Percentiles rank a stretch among this genome's conserved stretches.
These are phyloP conservation scores for Lactifluus hygrophoroides DNA, from an alignment of 768 basidiomycete genomes.

Conservation along the genomic window DNA sequence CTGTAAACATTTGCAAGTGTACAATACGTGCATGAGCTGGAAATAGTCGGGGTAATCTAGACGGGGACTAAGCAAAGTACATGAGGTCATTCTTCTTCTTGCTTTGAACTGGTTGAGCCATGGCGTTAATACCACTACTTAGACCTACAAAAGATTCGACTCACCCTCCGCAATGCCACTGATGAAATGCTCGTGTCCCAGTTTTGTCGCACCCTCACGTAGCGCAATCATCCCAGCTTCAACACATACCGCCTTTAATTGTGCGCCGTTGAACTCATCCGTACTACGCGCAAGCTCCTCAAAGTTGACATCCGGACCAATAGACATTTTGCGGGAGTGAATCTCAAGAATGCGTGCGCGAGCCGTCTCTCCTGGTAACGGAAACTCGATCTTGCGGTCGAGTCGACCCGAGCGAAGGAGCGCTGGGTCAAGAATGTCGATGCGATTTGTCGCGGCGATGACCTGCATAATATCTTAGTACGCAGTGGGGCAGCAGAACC, in stretches of 20 bases:
- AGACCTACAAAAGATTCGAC: conserved; percentile 20
- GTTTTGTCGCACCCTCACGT: conserved; percentile 80
- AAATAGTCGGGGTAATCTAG: conserved; percentile 6
- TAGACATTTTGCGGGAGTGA: conserved; percentile 93
- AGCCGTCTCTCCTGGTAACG: conserved; percentile 92
- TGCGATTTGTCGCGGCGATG: conserved; percentile 97
- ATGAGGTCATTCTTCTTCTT: conserved; percentile 99
- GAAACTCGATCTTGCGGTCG: conserved; percentile 98
- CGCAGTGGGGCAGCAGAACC: background rate
- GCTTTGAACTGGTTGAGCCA: conserved; percentile 69
- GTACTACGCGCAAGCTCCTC: conserved; percentile 95
- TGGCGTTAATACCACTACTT: conserved; percentile 22
- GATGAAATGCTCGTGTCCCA: conserved; percentile 94
- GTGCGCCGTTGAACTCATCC: conserved; percentile 97
- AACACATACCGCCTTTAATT: conserved; percentile 95
- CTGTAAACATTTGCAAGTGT: conserved; percentile 4
- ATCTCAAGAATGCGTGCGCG: conserved; percentile 94
- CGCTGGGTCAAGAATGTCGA: conserved; percentile 96
- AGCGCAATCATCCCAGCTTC: conserved; percentile 99
- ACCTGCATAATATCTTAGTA: conserved; percentile 47
- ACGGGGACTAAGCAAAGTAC: conserved; percentile 68
- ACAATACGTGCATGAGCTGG: conserved; percentile 7
- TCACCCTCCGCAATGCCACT: conserved; percentile 82
- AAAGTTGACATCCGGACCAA: conserved; percentile 83
- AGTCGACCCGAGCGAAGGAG: conserved; percentile 96